These are phyloP conservation scores for Aphanocladium album DNA, from an alignment of 2,329 filamentous ascomycete species.

Conservation along the genomic window DNA sequence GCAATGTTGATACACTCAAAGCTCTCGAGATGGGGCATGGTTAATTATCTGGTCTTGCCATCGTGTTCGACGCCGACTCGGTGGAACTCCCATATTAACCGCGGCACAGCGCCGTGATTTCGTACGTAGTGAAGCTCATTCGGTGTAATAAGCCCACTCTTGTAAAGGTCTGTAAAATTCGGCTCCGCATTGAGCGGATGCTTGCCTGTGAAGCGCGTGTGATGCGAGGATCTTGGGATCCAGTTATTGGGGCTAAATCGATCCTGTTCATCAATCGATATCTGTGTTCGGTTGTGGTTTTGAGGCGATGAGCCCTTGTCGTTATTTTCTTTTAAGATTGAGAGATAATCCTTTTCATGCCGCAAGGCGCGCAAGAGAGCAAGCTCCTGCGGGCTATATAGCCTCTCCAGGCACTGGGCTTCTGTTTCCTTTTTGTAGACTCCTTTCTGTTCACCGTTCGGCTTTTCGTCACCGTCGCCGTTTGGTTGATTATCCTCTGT, in stretches of 20 bases:
- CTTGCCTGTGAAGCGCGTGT: slow-evolving; percentile 47
- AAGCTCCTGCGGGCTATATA: slow-evolving; percentile 37
- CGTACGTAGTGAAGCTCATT: slow-evolving; percentile 48
- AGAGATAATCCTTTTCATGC: slow-evolving; percentile 39
- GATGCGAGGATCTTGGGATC: slow-evolving; percentile 41
- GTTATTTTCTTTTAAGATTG: slow-evolving; percentile 34
- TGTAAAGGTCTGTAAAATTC: slow-evolving; percentile 35
- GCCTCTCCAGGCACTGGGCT: neutral
- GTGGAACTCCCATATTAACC: slow-evolving; percentile 45
- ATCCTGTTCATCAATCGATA: slow-evolving; percentile 43
- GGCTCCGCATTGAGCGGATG: slow-evolving; percentile 49
- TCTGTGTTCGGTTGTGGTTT: slow-evolving; percentile 17
- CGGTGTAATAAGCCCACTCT: slow-evolving; percentile 45
- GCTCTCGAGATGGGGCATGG: slow-evolving; percentile 39
- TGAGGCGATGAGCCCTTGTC: slow-evolving; percentile 22
- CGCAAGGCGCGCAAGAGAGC: slow-evolving; percentile 35
- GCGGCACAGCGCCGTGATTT: slow-evolving; percentile 49
- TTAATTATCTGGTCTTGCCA: slow-evolving; percentile 29
- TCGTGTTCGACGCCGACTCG: slow-evolving; percentile 38
- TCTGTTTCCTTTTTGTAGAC: neutral
- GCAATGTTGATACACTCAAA: slow-evolving; percentile 44
- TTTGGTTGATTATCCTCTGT: slow-evolving; percentile 9
- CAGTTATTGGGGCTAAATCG: slow-evolving; percentile 50
- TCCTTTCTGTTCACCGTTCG: slow-evolving; percentile 8
- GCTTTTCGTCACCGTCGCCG: slow-evolving; percentile 14